Evolutionary conservation across 225 moss, liverwort and hornwort genomes (phyloP).

Genomic region (Pseudisothecium myosuroides): DNA sequence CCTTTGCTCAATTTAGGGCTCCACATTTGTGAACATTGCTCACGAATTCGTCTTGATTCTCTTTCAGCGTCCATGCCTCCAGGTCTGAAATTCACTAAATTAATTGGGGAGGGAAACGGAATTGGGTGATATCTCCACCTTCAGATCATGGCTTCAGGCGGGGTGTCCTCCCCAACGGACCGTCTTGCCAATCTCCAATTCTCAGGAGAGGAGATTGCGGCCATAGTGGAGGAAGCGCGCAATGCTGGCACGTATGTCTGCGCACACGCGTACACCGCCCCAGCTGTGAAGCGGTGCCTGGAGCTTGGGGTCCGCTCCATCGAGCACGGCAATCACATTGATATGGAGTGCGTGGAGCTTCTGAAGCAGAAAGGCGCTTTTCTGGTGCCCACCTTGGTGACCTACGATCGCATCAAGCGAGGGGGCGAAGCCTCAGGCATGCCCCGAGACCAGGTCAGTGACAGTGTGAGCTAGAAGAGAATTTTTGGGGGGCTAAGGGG

Average conservation of each 20-base stretch:
- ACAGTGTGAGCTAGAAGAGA: not conserved
- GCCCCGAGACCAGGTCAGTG: constrained; percentile 35
- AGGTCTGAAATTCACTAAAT: not conserved
- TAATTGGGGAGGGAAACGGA: not conserved
- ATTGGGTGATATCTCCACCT: not conserved
- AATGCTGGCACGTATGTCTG: constrained; percentile 43
- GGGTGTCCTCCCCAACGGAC: constrained; percentile 55
- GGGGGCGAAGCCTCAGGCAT: constrained; percentile 41
- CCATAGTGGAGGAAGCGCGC: constrained; percentile 54
- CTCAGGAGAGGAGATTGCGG: constrained; percentile 34
- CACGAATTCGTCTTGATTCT: not conserved
- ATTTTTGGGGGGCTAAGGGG: not conserved
- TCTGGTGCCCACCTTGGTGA: constrained; percentile 55
- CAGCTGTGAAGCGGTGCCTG: constrained; percentile 44
- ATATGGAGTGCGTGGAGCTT: constrained; percentile 43
- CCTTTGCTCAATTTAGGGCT: not conserved
- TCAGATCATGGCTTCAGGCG: constrained; percentile 57
- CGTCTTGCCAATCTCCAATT: constrained; percentile 47
- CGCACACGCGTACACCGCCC: constrained; percentile 55
- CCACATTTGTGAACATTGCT: not conserved
- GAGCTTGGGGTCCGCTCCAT: constrained; percentile 58
- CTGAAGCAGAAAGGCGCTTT: constrained; percentile 24
- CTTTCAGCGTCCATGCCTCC: not conserved
- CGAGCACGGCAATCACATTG: constrained; percentile 50
- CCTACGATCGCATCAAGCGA: constrained; percentile 45